Base-by-base conservation (phyloP, 2,329 filamentous ascomycete species). In the Sporothrix curviconia region DNA sequence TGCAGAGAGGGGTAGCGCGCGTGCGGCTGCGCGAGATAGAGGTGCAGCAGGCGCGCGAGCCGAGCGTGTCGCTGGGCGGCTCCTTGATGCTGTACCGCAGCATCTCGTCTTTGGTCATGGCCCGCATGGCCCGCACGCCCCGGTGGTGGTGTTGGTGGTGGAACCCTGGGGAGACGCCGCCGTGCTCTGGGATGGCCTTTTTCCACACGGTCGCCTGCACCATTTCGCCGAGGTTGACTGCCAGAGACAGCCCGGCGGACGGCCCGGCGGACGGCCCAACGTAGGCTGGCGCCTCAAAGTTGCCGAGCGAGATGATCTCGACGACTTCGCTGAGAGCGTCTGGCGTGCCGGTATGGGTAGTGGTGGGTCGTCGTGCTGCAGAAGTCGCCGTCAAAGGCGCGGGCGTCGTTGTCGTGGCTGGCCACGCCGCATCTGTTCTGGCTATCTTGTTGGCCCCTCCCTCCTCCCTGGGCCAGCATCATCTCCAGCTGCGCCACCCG, bases 141-240 rank as follows among this genome's bases (percentile, higher is more conserved):
- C n/a, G n/a, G n/a, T n/a, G n/a, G n/a, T n/a, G n/a, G n/a, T n/a
- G n/a, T n/a, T n/a, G n/a, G n/a, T n/a, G n/a, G n/a, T n/a, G n/a
- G n/a, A n/a, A n/a, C n/a, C n/a, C n/a, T n/a, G n/a, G n/a, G n/a
- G n/a, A n/a, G n/a, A n/a, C n/a, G n/a, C n/a, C n/a, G n/a, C n/a
- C n/a, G n/a, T n/a, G n/a, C n/a, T n/a, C n/a, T n/a, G n/a, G n/a
- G n/a, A n/a, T n/a, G n/a, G 76, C 74, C 60, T 79, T 78, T 50
- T 78, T 78, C 77, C 77, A 79, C 1, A 79, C 76, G 17, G 76
- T 79, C 0, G 76, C 75, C 62, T 79, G 77, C 8, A 79, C 76
- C 75, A 80, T 79, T 52, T 78, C 75, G 22, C 77, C 76, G 7
- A 80, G 67, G 60, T 78, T 76, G 8, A 75, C 69, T 5, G 77